Conservation (phyloP, 2,329 filamentous ascomycete genomes). For the Calonectria multiphialidica region DNA sequence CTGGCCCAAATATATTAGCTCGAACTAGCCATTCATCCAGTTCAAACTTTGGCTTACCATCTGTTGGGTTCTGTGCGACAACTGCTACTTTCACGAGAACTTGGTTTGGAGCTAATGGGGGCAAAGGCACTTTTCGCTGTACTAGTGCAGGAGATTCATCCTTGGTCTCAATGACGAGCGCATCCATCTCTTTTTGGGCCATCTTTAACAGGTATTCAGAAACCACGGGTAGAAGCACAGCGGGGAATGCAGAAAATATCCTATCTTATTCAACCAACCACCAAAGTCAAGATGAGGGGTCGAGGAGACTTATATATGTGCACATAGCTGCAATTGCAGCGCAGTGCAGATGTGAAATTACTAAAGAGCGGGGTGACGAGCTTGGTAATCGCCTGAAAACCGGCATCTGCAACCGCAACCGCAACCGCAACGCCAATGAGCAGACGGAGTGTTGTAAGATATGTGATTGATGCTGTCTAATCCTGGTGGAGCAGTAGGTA, state of each 20-base stretch:
- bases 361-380: background rate
- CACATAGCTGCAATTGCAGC: too few species aligned
- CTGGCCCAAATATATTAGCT: conserved; percentile 29
- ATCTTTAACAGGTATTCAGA: conserved; percentile 9
- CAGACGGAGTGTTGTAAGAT: background rate
- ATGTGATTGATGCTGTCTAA: background rate
- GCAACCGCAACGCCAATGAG: background rate
- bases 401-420: conserved; percentile 1
- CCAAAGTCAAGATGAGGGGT: background rate
- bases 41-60: conserved; percentile 22
- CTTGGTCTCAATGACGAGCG: conserved; percentile 34
- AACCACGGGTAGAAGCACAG: background rate
- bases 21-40: background rate
- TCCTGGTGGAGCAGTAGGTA: background rate
- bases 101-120: conserved; percentile 32
- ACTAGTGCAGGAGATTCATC: conserved; percentile 28
- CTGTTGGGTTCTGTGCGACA: conserved; percentile 45
- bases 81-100: conserved; percentile 38
- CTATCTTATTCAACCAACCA: background rate
- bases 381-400: conserved; percentile 2
- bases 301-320: background rate
- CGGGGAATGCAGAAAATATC: too few species aligned
- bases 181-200: conserved; percentile 28
- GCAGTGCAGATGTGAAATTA: background rate
- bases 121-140: conserved; percentile 27